phyloP scores from a whole-genome alignment of 106 monocot genomes.

The Gastrodia elata region DNA sequence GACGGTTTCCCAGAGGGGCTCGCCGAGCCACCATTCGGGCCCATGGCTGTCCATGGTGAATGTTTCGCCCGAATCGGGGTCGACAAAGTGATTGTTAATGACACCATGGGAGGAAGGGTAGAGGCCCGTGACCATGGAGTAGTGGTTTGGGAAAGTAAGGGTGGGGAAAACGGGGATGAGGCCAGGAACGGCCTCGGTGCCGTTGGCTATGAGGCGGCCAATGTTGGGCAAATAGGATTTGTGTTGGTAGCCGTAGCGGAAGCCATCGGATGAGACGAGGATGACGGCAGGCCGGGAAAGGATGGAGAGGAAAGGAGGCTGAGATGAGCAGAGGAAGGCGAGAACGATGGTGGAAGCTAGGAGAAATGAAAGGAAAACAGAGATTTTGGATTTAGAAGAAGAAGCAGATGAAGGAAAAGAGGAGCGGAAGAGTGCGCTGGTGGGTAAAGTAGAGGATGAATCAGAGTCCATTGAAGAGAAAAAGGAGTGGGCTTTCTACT shows the following conservation, averaged over 20 bases:
- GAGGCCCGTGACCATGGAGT: constrained; percentile 64
- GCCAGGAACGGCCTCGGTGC: constrained; percentile 43
- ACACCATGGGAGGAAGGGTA: constrained; percentile 61
- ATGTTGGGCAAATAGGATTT: constrained; percentile 49
- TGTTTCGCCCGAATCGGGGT: constrained; percentile 28
- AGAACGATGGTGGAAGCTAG: not conserved
- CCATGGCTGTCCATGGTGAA: constrained; percentile 32
- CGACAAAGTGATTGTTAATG: constrained; percentile 43
- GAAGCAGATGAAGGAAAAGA: not conserved
- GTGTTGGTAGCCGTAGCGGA: constrained; percentile 64
- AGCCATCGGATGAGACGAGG: constrained; percentile 62
- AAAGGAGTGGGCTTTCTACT: not conserved
- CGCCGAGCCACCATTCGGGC: constrained; percentile 62
- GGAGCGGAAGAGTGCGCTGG: constrained; percentile 9
- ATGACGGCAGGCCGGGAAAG: constrained; percentile 34
- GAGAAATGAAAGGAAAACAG: not conserved
- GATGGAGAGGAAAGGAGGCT: constrained; percentile 15
- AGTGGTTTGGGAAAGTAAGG: constrained; percentile 71
- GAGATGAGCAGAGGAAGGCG: not conserved
- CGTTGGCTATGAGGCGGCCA: constrained; percentile 41
- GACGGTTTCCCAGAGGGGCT: constrained; percentile 65
- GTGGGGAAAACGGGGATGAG: constrained; percentile 56
- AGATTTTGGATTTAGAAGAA: not conserved
- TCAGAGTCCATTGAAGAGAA: constrained; percentile 9
- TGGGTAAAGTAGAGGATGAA: constrained; percentile 8